phyloP scores from a whole-genome alignment of 306 rosid genomes.

The Acacia confusa region DNA sequence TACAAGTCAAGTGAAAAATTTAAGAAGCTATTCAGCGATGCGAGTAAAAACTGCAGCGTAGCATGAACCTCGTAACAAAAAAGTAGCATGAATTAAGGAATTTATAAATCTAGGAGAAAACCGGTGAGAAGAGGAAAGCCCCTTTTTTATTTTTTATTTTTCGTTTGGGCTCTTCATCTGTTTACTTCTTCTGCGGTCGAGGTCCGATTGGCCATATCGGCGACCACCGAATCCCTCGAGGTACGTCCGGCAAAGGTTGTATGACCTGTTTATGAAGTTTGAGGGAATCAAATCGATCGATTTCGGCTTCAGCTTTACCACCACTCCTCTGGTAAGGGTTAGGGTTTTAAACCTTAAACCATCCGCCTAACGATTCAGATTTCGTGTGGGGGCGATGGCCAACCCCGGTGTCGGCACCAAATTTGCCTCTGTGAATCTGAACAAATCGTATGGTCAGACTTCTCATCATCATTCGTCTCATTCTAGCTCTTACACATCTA shows the following conservation, averaged over 20 bases:
- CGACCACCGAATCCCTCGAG: background rate
- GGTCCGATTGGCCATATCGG: background rate
- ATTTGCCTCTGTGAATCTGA: conserved; percentile 90
- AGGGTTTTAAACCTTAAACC: conserved; percentile 64
- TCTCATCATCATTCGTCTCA: conserved; percentile 46
- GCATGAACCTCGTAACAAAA: background rate
- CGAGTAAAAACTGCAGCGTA: too few relatives aligned
- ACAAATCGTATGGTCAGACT: conserved; percentile 93
- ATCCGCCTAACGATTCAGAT: conserved; percentile 46
- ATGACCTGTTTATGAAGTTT: background rate
- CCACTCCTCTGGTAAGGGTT: conserved; percentile 36
- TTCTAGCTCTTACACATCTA: conserved; percentile 52
- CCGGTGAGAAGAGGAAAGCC: background rate
- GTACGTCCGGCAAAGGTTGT: background rate
- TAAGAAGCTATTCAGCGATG: too few relatives aligned
- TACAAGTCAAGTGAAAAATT: too few relatives aligned
- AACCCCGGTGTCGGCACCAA: conserved; percentile 80
- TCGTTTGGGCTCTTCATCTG: background rate
- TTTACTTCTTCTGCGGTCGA: background rate
- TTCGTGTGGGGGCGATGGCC: conserved; percentile 68
- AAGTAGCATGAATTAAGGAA: background rate
- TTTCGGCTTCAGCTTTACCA: conserved; percentile 1
- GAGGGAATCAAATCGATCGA: conserved; percentile 10
- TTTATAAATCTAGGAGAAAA: background rate
- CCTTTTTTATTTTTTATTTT: background rate